phyloP scores from a whole-genome alignment of 2,329 filamentous ascomycete genomes.

The Leptographium lundbergii region DNA sequence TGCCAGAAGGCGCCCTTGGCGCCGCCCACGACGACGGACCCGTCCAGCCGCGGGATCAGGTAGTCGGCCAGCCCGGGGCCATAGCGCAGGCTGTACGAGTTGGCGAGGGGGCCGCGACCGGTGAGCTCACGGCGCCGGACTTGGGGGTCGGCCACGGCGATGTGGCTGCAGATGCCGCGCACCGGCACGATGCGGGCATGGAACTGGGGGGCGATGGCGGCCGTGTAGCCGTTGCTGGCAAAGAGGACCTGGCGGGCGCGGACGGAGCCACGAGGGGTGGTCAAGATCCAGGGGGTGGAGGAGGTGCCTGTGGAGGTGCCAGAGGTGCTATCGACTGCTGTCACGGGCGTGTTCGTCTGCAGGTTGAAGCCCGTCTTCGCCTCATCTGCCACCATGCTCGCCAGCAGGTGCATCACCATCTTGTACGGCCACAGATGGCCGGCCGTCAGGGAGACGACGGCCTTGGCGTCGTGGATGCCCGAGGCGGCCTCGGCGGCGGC shows the following conservation, averaged over 20 bases:
- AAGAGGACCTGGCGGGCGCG: constrained; percentile 13
- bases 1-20: constrained; percentile 19
- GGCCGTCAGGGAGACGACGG: constrained; percentile 1
- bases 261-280: constrained; percentile 14
- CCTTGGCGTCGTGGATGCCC: not conserved
- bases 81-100: constrained; percentile 15
- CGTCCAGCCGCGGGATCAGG: constrained; percentile 29
- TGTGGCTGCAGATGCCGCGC: constrained; percentile 9
- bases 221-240: constrained; percentile 19
- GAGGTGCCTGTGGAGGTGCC: too few species aligned
- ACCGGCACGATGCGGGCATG: constrained; percentile 6
- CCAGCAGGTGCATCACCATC: constrained; percentile 1
- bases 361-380: constrained; percentile 2
- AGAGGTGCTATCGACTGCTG: too few species aligned
- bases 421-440: constrained; percentile 7
- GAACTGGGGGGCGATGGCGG: constrained; percentile 13
- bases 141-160: not conserved
- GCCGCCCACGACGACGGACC: constrained; percentile 27
- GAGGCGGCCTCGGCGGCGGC: not conserved
- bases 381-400: not conserved
- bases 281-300: not conserved
- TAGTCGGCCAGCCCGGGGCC: constrained; percentile 19
- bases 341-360: constrained; percentile 9
- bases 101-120: not conserved
- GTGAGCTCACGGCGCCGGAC: too few species aligned